Base-by-base conservation (phyloP, 208 protist species). In the Trypanosoma platydactyli region DNA sequence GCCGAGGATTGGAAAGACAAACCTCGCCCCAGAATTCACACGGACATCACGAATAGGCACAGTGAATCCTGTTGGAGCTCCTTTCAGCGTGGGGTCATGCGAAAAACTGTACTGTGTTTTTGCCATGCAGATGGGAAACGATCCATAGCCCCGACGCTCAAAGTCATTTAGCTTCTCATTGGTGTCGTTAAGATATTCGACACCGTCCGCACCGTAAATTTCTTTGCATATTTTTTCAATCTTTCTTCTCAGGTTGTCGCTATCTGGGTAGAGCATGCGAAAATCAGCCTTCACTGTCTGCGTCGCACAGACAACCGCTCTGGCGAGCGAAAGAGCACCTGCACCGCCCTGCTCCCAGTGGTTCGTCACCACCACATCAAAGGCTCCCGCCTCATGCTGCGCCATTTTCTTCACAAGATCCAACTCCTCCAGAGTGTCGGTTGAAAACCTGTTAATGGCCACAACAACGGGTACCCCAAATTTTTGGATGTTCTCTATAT, bases 71-170 rank as follows among this genome's bases (percentile, higher is more conserved):
- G 71, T 91, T 18, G 97, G 96, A 5, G 83, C 93, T 13, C 95
- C 96, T 49, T 95, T 93, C 25, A 96, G 74, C 29, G 87, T 78
- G 44, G 94, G 82, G 63, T 99, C 86, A 76, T 94, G 81, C 18
- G 91, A 97, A 45, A 99, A 91, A 29, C 91, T 97, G 68, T 98
- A 94, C 73, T 99, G 98, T 27, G 98, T 99, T 85, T 99, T 99
- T 24, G 97, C 96, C 91, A 99, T 98, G 77, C 98, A 99, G 42
- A 99, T 92, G 20, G 91, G 89, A 57, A 93, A 94, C 56, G 67
- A 51, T 13, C 90, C 95, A 73, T 92, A 97, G 44, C 90, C 88
- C 25, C 71, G 69, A 53, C 24, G 63, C 62, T 94, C 81, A 67
- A 94, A 98, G 20, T 84, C 71, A 11, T 81, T 81, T 46, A 99